Percentiles rank a stretch among this genome's conserved stretches.
Evolutionary conservation across 2,329 filamentous ascomycete species (phyloP).

Genomic region (Ramularia collo-cygni): DNA sequence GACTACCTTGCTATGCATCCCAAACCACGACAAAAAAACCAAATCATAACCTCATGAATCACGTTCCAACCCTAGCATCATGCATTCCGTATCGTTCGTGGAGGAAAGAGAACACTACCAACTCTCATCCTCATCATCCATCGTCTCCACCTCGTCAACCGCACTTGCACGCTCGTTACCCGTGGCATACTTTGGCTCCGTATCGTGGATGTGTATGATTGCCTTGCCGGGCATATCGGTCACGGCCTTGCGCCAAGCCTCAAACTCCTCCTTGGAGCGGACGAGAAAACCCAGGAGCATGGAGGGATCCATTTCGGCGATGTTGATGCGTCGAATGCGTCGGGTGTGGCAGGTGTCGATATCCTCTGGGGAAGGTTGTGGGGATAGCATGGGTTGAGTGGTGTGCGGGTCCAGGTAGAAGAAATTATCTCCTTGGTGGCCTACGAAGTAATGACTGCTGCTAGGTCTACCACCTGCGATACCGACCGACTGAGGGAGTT

Average conservation of each 20-base stretch:
- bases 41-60: too few relatives aligned
- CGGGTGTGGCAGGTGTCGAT: slow-evolving; percentile 80
- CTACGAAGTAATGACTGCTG: slow-evolving; percentile 74
- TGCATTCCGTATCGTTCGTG: too few relatives aligned
- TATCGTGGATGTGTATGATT: slow-evolving; percentile 76
- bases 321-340: slow-evolving; percentile 70
- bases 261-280: slow-evolving; percentile 73
- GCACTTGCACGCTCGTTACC: slow-evolving; percentile 60
- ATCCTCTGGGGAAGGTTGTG: slow-evolving; percentile 57
- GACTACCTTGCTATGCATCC: too few relatives aligned
- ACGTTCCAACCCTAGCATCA: too few relatives aligned
- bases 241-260: slow-evolving; percentile 61
- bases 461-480: slow-evolving; percentile 93
- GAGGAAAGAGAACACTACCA: too few relatives aligned
- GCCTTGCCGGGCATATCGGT: slow-evolving; percentile 58
- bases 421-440: slow-evolving; percentile 66
- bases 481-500: slow-evolving; percentile 87
- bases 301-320: slow-evolving; percentile 93
- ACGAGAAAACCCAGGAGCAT: slow-evolving; percentile 96
- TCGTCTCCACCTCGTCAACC: slow-evolving; percentile 81
- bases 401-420: slow-evolving; percentile 95
- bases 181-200: slow-evolving; percentile 50
- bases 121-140: slow-evolving; percentile 57
- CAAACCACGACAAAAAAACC: too few relatives aligned
- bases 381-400: slow-evolving; percentile 66